Conservation (phyloP, 2,329 filamentous ascomycete genomes). For the Fusarium camptoceras region DNA sequence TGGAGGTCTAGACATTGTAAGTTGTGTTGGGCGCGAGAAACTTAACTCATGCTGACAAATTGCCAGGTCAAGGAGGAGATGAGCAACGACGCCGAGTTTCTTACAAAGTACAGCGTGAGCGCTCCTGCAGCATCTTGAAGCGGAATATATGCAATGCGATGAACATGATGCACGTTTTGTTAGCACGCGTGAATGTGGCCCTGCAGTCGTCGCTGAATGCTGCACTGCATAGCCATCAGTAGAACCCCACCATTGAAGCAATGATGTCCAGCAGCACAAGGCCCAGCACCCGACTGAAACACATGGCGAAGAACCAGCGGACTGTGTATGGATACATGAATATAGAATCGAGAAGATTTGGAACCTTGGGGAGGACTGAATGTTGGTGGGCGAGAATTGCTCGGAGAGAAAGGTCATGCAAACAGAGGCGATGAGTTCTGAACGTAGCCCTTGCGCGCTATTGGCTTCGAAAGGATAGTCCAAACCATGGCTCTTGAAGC, state of each 20-base stretch:
- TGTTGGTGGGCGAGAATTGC: neutral
- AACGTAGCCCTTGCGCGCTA: neutral
- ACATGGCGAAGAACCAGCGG: neutral
- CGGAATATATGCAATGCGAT: constrained; percentile 21
- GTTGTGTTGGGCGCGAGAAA: constrained; percentile 51
- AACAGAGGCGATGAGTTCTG: neutral
- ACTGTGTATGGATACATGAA: neutral
- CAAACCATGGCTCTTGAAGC: neutral
- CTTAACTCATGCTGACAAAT: constrained; percentile 36
- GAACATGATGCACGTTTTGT: constrained; percentile 13
- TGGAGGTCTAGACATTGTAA: constrained; percentile 94
- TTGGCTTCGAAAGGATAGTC: neutral
- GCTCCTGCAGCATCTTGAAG: constrained; percentile 54
- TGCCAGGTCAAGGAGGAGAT: constrained; percentile 91
- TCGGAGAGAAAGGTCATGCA: neutral
- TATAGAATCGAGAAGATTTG: neutral
- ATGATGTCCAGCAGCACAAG: constrained; percentile 5
- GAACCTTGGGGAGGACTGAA: constrained; percentile 4
- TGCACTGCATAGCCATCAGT: constrained; percentile 2
- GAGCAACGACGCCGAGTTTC: constrained; percentile 83
- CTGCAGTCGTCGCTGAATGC: constrained; percentile 4
- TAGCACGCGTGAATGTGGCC: constrained; percentile 21
- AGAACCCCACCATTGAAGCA: neutral
- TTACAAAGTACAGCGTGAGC: constrained; percentile 76
- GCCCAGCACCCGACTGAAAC: neutral